These are phyloP conservation scores for Candida mattraensis DNA, from an alignment of 805 yeast species.

Conservation along the genomic window DNA sequence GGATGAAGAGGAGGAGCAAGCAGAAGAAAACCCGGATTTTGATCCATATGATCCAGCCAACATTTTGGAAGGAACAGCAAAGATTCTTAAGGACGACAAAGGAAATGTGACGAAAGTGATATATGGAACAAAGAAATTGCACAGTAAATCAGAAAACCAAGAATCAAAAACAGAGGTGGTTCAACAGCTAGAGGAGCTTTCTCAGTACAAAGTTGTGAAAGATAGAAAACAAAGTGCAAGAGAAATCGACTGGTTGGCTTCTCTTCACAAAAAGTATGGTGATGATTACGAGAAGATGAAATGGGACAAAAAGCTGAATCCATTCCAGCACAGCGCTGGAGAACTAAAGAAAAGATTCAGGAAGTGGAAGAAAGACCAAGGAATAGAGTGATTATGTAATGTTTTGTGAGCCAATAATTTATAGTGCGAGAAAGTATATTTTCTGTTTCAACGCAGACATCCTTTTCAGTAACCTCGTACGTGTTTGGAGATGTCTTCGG, in stretches of 20 bases:
- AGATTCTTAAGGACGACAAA: slow-evolving; percentile 66
- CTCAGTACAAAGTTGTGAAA: slow-evolving; percentile 42
- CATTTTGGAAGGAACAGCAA: slow-evolving; percentile 78
- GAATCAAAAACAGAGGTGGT: slow-evolving; percentile 55
- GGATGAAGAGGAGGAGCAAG: slow-evolving; percentile 31
- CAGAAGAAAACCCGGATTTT: slow-evolving; percentile 33
- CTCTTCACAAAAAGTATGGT: slow-evolving; percentile 73
- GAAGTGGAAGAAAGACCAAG: slow-evolving; percentile 58
- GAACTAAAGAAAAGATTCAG: slow-evolving; percentile 70
- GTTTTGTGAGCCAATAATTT: background rate
- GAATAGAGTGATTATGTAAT: slow-evolving; percentile 4
- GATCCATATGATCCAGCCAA: slow-evolving; percentile 53
- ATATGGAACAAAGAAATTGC: slow-evolving; percentile 57
- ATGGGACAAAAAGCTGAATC: slow-evolving; percentile 85
- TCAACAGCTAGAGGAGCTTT: slow-evolving; percentile 63
- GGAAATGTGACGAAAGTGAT: slow-evolving; percentile 67
- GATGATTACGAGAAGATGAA: slow-evolving; percentile 88
- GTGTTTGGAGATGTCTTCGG: background rate
- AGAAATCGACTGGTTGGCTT: slow-evolving; percentile 70
- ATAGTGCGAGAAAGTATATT: background rate
- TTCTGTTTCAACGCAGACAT: no score
- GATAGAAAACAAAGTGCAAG: slow-evolving; percentile 65
- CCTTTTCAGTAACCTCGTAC: background rate
- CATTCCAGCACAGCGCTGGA: slow-evolving; percentile 81
- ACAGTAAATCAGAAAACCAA: slow-evolving; percentile 13